Evolutionary conservation across 176 grass and related monocot genomes (phyloP).

Genomic region (Triticum turgidum): DNA sequence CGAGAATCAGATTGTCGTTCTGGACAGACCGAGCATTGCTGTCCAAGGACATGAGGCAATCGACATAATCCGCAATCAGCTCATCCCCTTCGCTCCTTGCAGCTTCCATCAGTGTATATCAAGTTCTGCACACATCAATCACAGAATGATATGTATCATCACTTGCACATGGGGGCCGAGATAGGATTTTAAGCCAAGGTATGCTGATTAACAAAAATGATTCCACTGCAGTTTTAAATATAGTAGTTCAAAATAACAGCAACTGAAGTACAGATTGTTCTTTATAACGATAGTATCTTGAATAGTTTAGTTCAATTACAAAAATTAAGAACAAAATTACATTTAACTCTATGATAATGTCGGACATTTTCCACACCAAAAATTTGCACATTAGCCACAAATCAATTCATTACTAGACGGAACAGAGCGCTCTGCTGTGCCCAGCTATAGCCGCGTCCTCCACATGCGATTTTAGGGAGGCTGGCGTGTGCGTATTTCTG

Average conservation of each 20-base stretch:
- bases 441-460: neutral
- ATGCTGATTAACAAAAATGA: neutral
- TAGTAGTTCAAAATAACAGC: neutral
- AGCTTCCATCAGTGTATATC: constrained; percentile 43
- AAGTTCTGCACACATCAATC: constrained; percentile 8
- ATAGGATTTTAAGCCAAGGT: neutral
- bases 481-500: neutral
- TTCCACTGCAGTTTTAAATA: neutral
- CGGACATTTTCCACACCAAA: neutral
- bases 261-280: neutral
- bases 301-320: neutral
- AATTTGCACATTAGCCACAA: neutral
- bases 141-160: neutral
- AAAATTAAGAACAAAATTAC: neutral
- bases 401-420: neutral
- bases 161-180: no score
- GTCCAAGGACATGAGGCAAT: constrained; percentile 88
- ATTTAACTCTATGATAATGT: neutral
- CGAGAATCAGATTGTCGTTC: constrained; percentile 43
- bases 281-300: neutral
- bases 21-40: constrained; percentile 45
- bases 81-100: constrained; percentile 53
- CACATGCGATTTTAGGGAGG: neutral
- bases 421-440: neutral
- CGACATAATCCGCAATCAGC: constrained; percentile 79